Percentiles rank a stretch among this genome's conserved stretches.
Evolutionary conservation across 495 filamentous ascomycete species (phyloP).

Genomic region (Penicillium fimorum): DNA sequence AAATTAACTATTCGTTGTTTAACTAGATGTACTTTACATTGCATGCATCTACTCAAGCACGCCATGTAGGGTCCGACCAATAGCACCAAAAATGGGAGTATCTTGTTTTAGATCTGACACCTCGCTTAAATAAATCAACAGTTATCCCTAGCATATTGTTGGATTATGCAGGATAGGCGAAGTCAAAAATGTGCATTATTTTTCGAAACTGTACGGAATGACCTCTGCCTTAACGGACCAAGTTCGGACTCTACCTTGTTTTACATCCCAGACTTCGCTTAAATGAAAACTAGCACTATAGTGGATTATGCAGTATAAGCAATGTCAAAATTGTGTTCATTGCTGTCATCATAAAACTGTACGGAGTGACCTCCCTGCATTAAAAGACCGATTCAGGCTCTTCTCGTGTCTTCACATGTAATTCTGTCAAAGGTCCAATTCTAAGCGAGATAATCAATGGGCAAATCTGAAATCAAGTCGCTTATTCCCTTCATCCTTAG

Average conservation of each 20-base stretch:
- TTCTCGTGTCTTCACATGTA: background rate
- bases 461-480: slow-evolving; percentile 43
- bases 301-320: too few species aligned
- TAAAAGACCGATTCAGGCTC: background rate
- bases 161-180: background rate
- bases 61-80: background rate
- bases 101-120: too few species aligned
- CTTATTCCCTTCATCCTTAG: slow-evolving; percentile 39
- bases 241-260: too few species aligned
- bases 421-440: background rate
- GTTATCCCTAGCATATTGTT: too few species aligned
- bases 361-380: background rate
- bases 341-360: too few species aligned
- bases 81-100: background rate
- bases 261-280: too few species aligned
- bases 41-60: background rate
- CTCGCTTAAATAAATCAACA: too few species aligned
- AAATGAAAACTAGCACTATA: too few species aligned
- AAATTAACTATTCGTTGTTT: background rate
- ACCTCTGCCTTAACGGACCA: too few species aligned
- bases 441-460: background rate
- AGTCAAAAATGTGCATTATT: background rate
- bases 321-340: too few species aligned
- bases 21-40: background rate
- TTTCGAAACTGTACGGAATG: too few species aligned